Conservation (phyloP, 768 basidiomycete genomes). For the Austroboletus eburneus region DNA sequence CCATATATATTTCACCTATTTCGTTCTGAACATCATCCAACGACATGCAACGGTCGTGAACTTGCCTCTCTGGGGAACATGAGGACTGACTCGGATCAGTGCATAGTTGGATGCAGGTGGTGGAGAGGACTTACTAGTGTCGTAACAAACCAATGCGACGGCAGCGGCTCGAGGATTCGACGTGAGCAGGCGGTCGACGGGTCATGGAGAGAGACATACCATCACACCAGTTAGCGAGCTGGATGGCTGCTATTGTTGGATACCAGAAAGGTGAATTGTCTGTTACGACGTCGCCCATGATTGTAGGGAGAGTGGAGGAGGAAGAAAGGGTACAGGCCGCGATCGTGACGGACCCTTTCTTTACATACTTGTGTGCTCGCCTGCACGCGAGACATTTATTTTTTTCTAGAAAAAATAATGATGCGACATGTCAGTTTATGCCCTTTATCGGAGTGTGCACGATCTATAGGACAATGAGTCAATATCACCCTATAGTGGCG, state of each 20-base stretch:
- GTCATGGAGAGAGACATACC: slow-evolving; percentile 1
- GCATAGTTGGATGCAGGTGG: neutral
- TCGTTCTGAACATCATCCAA: neutral
- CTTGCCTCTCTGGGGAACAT: slow-evolving; percentile 21
- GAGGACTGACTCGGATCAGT: slow-evolving; percentile 6
- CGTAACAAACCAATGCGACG: slow-evolving; percentile 15
- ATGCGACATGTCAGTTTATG: neutral
- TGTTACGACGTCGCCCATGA: slow-evolving; percentile 9
- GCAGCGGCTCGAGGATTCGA: slow-evolving; percentile 11
- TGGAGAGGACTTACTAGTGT: slow-evolving; percentile 3
- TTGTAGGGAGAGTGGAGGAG: neutral
- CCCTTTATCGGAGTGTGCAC: too few relatives aligned
- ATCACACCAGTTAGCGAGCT: slow-evolving; percentile 16
- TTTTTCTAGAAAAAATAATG: too few relatives aligned
- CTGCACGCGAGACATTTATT: too few relatives aligned
- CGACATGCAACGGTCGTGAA: neutral
- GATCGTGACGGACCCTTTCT: too few relatives aligned
- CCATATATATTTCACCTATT: slow-evolving; percentile 18
- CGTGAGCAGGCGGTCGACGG: neutral
- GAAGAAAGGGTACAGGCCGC: neutral
- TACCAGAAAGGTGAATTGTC: slow-evolving; percentile 11
- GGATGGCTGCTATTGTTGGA: slow-evolving; percentile 7
- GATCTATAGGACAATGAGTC: too few relatives aligned
- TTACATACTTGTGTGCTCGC: too few relatives aligned
- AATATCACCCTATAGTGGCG: neutral